Evolutionary conservation across 805 yeast species (phyloP), one percentile per base, ranked within the genome.

Genomic region (Barnettozyma siamensis): DNA sequence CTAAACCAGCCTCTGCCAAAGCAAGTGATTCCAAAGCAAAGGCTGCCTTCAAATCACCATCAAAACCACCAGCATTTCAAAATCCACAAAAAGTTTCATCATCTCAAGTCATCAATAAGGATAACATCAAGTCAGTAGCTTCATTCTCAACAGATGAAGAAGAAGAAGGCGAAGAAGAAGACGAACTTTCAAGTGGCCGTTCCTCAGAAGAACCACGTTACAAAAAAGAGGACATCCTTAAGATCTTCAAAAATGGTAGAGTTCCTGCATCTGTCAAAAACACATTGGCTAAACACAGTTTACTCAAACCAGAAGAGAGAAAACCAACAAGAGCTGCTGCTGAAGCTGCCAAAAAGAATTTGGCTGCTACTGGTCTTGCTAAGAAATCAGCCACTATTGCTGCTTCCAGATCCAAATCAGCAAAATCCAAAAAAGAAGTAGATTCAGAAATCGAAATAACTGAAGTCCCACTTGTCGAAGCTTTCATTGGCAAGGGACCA

Each of bases 61-160:
- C 24, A 21, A 21, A 21, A 21, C 24, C 24, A 7, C 24, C 24
- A 7, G 24, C 24, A 21, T 21, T 9, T 21, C 24, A 21, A n/a
- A 21, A 21, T 21, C 34, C 20, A 7, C 29, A 21, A 29, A 36
- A 28, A 34, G 12, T 21, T 5, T 27, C 43, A 9, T 12, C 40
- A 20, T 28, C 44, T 9, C 33, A 37, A 33, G 11, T 41, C 4
- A 27, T 17, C 30, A 37, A 33, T 30, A 44, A 36, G 29, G 40
- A 33, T 4, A 40, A 29, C 11, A 30, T 47, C 33, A 48, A 46
- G 16, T 37, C 42, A 12, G 43, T 45, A 12, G 37, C 41, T 21
- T 42, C 46, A 2, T 49, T 49, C 31, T 49, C 53, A 9, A 54
- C 53, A 27, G 58, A 54, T 30, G 50, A 50, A 12, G 53, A 53